Conservation (phyloP, 352 stramenopile genomes). For the Globisporangium middletonii region DNA sequence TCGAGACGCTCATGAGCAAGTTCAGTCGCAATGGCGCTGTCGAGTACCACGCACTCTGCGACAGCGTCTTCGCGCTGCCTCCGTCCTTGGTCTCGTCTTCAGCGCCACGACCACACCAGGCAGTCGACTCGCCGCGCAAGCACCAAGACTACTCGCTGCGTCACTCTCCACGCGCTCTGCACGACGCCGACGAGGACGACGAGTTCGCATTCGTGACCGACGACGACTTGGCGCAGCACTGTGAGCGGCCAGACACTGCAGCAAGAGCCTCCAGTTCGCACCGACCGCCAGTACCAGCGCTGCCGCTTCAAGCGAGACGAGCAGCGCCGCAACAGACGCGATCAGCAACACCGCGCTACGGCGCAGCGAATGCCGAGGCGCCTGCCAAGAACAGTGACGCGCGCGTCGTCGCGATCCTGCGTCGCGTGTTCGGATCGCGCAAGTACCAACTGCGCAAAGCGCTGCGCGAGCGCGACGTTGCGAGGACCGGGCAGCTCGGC, state of each 20-base stretch:
- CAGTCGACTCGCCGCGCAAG: not conserved
- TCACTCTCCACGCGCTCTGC: not conserved
- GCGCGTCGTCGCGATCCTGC: slow-evolving; percentile 38
- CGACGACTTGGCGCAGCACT: slow-evolving; percentile 9
- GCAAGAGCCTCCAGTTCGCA: not conserved
- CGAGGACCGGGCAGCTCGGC: slow-evolving; percentile 43
- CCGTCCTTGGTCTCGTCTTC: not conserved
- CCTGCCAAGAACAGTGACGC: slow-evolving; percentile 8
- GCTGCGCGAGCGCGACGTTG: slow-evolving; percentile 45
- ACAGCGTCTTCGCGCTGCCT: slow-evolving; percentile 29
- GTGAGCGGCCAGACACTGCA: slow-evolving; percentile 1
- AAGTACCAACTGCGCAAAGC: slow-evolving; percentile 75
- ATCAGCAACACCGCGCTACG: not conserved
- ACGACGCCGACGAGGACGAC: not conserved
- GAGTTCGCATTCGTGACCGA: slow-evolving; percentile 6
- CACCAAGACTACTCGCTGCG: not conserved
- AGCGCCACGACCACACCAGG: not conserved
- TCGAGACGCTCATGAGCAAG: slow-evolving; percentile 22
- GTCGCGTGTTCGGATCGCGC: slow-evolving; percentile 41
- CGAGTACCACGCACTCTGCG: slow-evolving; percentile 29
- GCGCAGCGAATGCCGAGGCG: not conserved
- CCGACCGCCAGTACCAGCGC: slow-evolving; percentile 1
- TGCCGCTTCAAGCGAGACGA: not conserved
- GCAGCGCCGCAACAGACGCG: too few species aligned
- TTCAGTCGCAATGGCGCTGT: slow-evolving; percentile 29